phyloP scores from a whole-genome alignment of 805 yeast genomes.

The Candida chilensis region DNA sequence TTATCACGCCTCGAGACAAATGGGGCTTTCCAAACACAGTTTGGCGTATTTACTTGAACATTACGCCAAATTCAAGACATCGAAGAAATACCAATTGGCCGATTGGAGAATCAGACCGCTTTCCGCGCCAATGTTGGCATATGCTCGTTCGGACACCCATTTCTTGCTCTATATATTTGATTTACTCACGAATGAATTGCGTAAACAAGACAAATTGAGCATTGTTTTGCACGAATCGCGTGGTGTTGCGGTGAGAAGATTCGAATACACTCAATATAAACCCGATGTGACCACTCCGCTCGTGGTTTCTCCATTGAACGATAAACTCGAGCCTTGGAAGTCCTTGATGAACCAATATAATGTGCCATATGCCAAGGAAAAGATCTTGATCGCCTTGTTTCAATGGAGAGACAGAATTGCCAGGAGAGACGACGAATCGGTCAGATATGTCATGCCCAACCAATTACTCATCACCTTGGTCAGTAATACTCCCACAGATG shows the following conservation, averaged over 20 bases:
- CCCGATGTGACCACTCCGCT: constrained; percentile 17
- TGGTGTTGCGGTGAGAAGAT: constrained; percentile 69
- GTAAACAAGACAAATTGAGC: constrained; percentile 41
- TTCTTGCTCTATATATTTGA: constrained; percentile 77
- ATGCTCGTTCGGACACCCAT: constrained; percentile 95
- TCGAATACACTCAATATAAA: constrained; percentile 69
- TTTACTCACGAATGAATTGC: constrained; percentile 53
- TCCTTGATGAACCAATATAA: constrained; percentile 56
- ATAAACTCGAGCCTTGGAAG: constrained; percentile 59
- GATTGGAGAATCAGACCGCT: constrained; percentile 95
- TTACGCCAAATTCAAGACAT: constrained; percentile 76
- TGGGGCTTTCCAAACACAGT: constrained; percentile 78
- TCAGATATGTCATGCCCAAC: constrained; percentile 76
- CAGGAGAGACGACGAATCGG: constrained; percentile 72
- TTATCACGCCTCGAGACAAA: constrained; percentile 72
- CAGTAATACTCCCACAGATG: constrained; percentile 46
- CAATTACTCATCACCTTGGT: constrained; percentile 61
- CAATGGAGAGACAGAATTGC: constrained; percentile 83
- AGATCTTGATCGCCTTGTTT: constrained; percentile 51
- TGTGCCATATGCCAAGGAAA: constrained; percentile 42
- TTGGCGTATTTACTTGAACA: constrained; percentile 76
- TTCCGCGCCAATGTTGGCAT: constrained; percentile 62
- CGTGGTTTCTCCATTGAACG: constrained; percentile 40
- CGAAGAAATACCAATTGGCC: constrained; percentile 91
- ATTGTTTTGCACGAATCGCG: constrained; percentile 68